Evolutionary conservation across 805 yeast genomes (phyloP).

Genomic region (Yarrowia divulgata): DNA sequence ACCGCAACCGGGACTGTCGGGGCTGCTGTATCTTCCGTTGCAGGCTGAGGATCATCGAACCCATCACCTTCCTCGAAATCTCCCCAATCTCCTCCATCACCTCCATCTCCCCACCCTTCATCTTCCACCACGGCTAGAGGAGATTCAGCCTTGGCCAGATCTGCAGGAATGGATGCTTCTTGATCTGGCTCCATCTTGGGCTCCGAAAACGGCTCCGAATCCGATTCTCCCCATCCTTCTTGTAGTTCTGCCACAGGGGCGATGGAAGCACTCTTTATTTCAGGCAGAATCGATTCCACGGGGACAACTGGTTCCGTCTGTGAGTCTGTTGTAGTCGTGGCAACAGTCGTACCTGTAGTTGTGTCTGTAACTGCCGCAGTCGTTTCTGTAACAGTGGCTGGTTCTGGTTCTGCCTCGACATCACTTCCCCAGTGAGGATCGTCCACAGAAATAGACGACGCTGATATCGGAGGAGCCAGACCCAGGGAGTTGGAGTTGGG

Average conservation of each 20-base stretch:
- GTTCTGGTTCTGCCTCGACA: neutral
- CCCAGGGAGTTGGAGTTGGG: neutral
- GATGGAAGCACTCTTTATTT: neutral
- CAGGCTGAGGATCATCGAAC: neutral
- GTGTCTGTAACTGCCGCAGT: neutral
- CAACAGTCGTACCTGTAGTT: neutral
- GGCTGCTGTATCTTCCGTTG: neutral
- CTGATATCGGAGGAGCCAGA: neutral
- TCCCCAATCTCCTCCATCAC: slow-evolving; percentile 23
- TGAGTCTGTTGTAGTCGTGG: neutral
- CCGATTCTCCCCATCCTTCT: slow-evolving; percentile 15
- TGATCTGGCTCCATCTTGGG: neutral
- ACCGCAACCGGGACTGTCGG: neutral
- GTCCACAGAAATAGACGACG: slow-evolving; percentile 8
- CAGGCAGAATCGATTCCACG: neutral
- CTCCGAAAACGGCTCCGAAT: neutral
- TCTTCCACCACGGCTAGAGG: neutral
- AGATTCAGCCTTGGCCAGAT: neutral
- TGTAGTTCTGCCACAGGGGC: neutral
- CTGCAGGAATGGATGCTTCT: neutral
- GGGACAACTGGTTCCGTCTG: neutral
- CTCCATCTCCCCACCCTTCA: slow-evolving; percentile 22
- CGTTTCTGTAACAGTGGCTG: neutral
- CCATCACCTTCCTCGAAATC: slow-evolving; percentile 23
- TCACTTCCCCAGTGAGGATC: slow-evolving; percentile 19